These are phyloP conservation scores for Trametes gibbosa DNA, from an alignment of 768 basidiomycete genomes.

Conservation along the genomic window DNA sequence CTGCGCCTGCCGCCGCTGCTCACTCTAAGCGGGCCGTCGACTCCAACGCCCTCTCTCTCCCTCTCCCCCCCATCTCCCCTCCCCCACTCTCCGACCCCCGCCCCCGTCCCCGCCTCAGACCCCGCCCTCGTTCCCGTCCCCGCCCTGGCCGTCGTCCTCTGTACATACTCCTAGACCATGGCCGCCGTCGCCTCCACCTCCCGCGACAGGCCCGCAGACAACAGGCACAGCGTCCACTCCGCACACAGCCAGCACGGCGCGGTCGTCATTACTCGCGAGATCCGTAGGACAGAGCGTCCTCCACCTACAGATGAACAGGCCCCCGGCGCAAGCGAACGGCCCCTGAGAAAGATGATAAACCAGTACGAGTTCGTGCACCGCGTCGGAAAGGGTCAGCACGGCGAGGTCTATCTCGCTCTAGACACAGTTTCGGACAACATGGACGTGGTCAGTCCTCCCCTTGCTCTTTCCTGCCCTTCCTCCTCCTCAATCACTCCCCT, in stretches of 20 bases:
- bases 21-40: slow-evolving; percentile 9
- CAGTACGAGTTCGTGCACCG: slow-evolving; percentile 77
- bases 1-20: slow-evolving; percentile 10
- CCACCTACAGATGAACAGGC: slow-evolving; percentile 26
- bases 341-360: slow-evolving; percentile 60
- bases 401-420: slow-evolving; percentile 77
- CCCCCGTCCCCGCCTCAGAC: slow-evolving; percentile 7
- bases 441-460: slow-evolving; percentile 39
- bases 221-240: slow-evolving; percentile 18
- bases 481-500: slow-evolving; percentile 30
- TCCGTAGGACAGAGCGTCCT: slow-evolving; percentile 32
- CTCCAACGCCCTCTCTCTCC: background rate
- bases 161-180: slow-evolving; percentile 21
- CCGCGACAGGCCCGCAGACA: slow-evolving; percentile 15
- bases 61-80: slow-evolving; percentile 2
- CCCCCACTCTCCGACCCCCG: slow-evolving; percentile 1
- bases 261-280: slow-evolving; percentile 47
- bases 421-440: slow-evolving; percentile 41
- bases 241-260: slow-evolving; percentile 35
- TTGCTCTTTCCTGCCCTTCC: background rate
- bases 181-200: slow-evolving; percentile 21
- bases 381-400: slow-evolving; percentile 89
- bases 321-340: no score
- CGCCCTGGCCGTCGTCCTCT: slow-evolving; percentile 11
- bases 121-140: slow-evolving; percentile 8